Percentiles rank a stretch among this genome's conserved stretches.
These are phyloP conservation scores for Dendrobium officinale DNA, from an alignment of 106 monocot species.

Conservation along the genomic window DNA sequence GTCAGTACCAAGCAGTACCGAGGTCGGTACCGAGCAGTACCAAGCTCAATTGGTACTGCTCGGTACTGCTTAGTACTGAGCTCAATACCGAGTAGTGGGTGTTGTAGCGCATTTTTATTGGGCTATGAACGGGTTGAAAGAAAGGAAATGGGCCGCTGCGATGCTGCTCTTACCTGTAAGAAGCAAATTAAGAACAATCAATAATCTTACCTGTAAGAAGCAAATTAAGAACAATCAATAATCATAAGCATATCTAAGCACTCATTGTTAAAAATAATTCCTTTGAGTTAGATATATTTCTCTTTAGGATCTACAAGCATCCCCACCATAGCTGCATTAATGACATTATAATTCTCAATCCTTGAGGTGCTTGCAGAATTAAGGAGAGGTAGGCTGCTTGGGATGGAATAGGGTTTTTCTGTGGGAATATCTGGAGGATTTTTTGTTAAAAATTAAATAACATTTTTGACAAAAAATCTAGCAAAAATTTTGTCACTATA, in stretches of 20 bases:
- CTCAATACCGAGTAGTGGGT: too few species aligned
- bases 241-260: not conserved
- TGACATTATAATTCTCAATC: slow-evolving; percentile 90
- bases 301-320: slow-evolving; percentile 99
- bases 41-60: too few species aligned
- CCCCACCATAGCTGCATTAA: slow-evolving; percentile 92
- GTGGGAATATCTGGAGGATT: too few species aligned
- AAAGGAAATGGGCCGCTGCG: slow-evolving; percentile 84
- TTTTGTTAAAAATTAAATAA: too few species aligned
- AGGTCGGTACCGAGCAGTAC: too few species aligned
- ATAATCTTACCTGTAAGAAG: not conserved
- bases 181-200: not conserved
- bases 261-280: not conserved
- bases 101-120: too few species aligned
- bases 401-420: too few species aligned
- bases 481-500: too few species aligned
- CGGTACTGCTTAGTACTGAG: too few species aligned
- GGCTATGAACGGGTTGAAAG: slow-evolving; percentile 47
- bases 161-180: slow-evolving; percentile 84
- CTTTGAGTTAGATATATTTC: slow-evolving; percentile 26
- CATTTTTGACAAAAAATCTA: too few species aligned
- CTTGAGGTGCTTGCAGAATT: slow-evolving; percentile 87
- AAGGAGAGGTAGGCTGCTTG: slow-evolving; percentile 2
- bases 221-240: too few species aligned
- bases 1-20: too few species aligned